Percentiles rank a stretch among this genome's conserved stretches.
Evolutionary conservation across 148 eudicot species (phyloP).

Genomic region (Vaccinium corymbosum): DNA sequence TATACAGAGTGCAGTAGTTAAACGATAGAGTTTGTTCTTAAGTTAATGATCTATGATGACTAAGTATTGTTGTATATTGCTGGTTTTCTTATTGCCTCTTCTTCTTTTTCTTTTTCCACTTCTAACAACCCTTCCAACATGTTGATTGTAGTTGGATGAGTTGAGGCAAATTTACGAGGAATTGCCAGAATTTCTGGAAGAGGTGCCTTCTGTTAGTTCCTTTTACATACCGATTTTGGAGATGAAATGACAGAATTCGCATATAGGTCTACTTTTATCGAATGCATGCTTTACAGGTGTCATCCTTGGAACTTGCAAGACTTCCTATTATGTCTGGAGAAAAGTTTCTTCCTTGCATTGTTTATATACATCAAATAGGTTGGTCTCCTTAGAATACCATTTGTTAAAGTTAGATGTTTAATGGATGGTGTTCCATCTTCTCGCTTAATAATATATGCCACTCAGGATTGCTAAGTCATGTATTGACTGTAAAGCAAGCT

Average conservation of each 20-base stretch:
- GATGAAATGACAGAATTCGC: neutral
- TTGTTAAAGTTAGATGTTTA: neutral
- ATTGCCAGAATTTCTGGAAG: conserved; percentile 87
- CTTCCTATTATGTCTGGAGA: conserved; percentile 55
- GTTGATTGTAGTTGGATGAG: conserved; percentile 71
- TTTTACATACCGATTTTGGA: conserved; percentile 10
- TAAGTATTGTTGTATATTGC: neutral
- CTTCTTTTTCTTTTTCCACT: neutral
- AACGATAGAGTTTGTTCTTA: neutral
- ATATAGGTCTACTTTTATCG: neutral
- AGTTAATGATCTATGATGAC: neutral
- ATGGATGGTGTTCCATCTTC: neutral
- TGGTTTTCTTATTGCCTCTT: conserved; percentile 5
- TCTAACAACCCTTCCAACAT: conserved; percentile 16
- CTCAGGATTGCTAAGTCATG: neutral
- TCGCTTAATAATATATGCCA: neutral
- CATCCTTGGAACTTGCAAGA: conserved; percentile 81
- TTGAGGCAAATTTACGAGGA: conserved; percentile 95
- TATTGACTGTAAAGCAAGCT: neutral
- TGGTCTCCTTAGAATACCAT: conserved; percentile 20
- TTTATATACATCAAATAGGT: conserved; percentile 95
- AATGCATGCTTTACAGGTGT: conserved; percentile 51
- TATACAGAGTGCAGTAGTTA: neutral
- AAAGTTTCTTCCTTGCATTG: conserved; percentile 52
- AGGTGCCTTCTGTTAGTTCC: conserved; percentile 40